Percentiles rank a stretch among this genome's conserved stretches.
Evolutionary conservation across 2,329 filamentous ascomycete genomes (phyloP).

Genomic region (Karstenula rhodostoma): DNA sequence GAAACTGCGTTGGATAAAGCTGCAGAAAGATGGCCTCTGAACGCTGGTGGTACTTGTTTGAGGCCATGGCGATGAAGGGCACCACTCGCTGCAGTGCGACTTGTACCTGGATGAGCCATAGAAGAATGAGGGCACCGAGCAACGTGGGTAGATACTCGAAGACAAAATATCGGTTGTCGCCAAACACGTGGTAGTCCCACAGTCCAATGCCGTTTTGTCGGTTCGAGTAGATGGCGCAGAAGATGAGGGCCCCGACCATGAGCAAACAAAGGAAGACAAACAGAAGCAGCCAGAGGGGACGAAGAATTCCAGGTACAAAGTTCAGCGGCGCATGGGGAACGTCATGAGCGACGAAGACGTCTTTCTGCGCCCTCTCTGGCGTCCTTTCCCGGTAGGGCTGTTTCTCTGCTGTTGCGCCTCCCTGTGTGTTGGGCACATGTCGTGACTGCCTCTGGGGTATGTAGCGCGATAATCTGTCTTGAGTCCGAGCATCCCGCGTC

Average conservation of each 20-base stretch:
- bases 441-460: conserved; percentile 29
- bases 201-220: conserved; percentile 66
- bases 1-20: conserved; percentile 67
- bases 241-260: conserved; percentile 76
- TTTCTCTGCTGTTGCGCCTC: conserved; percentile 7
- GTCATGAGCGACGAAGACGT: conserved; percentile 59
- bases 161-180: conserved; percentile 80
- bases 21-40: conserved; percentile 70
- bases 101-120: conserved; percentile 81
- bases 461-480: conserved; percentile 38
- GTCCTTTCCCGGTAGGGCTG: conserved; percentile 17
- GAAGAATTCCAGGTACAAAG: conserved; percentile 76
- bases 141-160: conserved; percentile 87
- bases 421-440: conserved; percentile 21
- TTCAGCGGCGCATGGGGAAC: conserved; percentile 61
- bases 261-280: conserved; percentile 69
- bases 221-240: conserved; percentile 64
- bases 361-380: conserved; percentile 29
- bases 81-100: conserved; percentile 77
- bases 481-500: conserved; percentile 41
- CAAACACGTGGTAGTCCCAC: conserved; percentile 72
- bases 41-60: conserved; percentile 65
- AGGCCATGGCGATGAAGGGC: conserved; percentile 81
- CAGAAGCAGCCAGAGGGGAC: conserved; percentile 68
- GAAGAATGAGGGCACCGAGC: conserved; percentile 72